Conservation (phyloP, 2,329 filamentous ascomycete species). For the Botrytis porri region DNA sequence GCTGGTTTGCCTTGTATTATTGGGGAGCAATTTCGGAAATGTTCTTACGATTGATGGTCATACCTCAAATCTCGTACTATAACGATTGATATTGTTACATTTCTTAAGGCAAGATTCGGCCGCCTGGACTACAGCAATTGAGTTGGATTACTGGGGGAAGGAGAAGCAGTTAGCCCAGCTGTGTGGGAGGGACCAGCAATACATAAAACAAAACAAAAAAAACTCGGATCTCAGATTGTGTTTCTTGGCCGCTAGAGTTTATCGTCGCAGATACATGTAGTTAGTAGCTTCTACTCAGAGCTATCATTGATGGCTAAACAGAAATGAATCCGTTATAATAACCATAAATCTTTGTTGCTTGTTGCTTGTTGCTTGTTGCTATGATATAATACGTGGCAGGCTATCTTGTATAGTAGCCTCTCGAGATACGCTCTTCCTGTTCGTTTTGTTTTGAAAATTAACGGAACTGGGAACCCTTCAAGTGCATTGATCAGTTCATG, state of each 20-base stretch:
- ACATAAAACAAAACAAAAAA: slow-evolving; percentile 18
- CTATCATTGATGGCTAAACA: slow-evolving; percentile 4
- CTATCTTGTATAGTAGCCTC: neutral
- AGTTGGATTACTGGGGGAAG: slow-evolving; percentile 16
- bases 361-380: neutral
- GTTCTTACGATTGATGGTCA: slow-evolving; percentile 16
- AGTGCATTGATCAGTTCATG: neutral
- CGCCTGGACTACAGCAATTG: slow-evolving; percentile 12
- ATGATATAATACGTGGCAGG: neutral
- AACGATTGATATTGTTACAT: slow-evolving; percentile 13
- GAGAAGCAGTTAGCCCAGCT: neutral
- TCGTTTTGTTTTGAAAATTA: neutral
- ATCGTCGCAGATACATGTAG: slow-evolving; percentile 7
- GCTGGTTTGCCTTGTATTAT: slow-evolving; percentile 18
- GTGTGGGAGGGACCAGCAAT: slow-evolving; percentile 1
- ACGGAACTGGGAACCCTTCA: neutral
- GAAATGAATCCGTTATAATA: slow-evolving; percentile 21
- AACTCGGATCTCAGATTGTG: slow-evolving; percentile 15
- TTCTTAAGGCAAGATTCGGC: slow-evolving; percentile 6
- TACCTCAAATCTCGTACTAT: slow-evolving; percentile 14
- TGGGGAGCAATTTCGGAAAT: slow-evolving; percentile 17
- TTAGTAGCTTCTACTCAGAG: neutral
- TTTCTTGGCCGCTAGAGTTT: slow-evolving; percentile 11
- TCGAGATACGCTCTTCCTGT: neutral
- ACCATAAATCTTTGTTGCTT: neutral